A percentile compares a stretch with the other conserved stretches of the same genome.
Conservation (phyloP, 176 grass and related monocot species). For the Elymus sibiricus region DNA sequence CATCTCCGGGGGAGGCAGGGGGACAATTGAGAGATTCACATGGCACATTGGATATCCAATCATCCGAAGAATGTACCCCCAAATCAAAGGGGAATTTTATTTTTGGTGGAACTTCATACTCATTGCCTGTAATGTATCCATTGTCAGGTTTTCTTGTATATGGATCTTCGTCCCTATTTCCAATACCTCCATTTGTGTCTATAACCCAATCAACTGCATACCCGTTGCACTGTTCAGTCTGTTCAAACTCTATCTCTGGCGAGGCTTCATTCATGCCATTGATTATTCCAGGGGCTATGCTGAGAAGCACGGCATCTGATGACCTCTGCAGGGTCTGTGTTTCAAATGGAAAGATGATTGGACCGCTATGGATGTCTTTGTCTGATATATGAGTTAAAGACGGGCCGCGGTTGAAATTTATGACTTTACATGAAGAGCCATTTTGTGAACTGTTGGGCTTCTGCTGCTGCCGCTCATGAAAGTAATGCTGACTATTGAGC, state of each 20-base stretch:
- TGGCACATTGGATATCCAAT: conserved; percentile 59
- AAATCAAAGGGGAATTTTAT: conserved; percentile 58
- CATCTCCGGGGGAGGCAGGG: conserved; percentile 19
- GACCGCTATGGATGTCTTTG: conserved; percentile 35
- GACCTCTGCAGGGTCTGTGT: conserved; percentile 33
- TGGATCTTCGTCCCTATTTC: conserved; percentile 23
- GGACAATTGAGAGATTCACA: conserved; percentile 47
- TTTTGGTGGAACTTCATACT: conserved; percentile 23
- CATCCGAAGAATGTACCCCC: conserved; percentile 45
- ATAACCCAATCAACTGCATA: conserved; percentile 31
- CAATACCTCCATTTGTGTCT: conserved; percentile 22
- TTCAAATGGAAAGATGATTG: conserved; percentile 44
- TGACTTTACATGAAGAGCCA: conserved; percentile 36
- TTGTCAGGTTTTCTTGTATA: conserved; percentile 22
- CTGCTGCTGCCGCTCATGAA: conserved; percentile 27
- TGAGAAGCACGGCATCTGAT: conserved; percentile 50
- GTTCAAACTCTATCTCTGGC: conserved; percentile 30
- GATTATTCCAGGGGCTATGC: conserved; percentile 45
- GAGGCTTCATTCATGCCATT: conserved; percentile 32
- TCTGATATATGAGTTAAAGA: conserved; percentile 29
- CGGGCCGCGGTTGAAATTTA: conserved; percentile 27
- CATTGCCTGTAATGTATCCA: conserved; percentile 6
- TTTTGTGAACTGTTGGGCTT: conserved; percentile 40
- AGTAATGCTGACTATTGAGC: conserved; percentile 31
- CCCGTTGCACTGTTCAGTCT: conserved; percentile 31